Conservation (phyloP, 345 rosid species). For the Limnanthes douglasii region DNA sequence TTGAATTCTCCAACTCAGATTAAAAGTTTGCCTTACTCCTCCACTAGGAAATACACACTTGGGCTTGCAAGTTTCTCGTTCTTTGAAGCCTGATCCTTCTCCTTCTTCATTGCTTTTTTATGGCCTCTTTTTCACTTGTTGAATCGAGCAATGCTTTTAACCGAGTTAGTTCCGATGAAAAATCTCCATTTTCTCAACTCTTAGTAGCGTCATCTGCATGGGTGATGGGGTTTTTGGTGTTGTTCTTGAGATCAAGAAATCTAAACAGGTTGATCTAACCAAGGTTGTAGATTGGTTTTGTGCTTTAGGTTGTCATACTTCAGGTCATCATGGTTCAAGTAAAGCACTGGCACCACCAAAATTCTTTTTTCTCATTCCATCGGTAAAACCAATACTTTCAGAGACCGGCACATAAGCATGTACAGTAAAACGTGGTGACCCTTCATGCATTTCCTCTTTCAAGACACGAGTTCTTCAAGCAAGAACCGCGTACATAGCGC, state of each 20-base stretch:
- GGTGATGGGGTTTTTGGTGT: no score
- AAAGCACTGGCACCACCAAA: constrained; percentile 84
- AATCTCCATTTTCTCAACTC: constrained; percentile 63
- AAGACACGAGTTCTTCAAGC: constrained; percentile 55
- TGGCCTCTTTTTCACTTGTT: constrained; percentile 37
- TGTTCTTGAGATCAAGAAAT: no score
- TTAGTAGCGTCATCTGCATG: constrained; percentile 90
- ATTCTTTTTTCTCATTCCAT: constrained; percentile 69
- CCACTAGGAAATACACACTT: constrained; percentile 39
- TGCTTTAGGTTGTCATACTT: no score
- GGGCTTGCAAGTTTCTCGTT: constrained; percentile 63
- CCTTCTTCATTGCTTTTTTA: constrained; percentile 39
- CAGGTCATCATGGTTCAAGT: no score
- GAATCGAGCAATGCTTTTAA: constrained; percentile 56
- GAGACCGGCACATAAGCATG: constrained; percentile 78
- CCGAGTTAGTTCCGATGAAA: constrained; percentile 43
- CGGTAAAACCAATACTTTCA: constrained; percentile 83
- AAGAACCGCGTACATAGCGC: constrained; percentile 73
- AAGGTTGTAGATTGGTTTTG: no score
- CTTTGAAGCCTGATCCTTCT: constrained; percentile 45
- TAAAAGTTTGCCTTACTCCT: constrained; percentile 48
- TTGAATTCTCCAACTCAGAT: constrained; percentile 40
- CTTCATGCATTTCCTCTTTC: constrained; percentile 94
- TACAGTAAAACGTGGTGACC: constrained; percentile 61
- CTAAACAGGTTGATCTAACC: no score